Evolutionary conservation across 2,329 filamentous ascomycete genomes (phyloP).

Genomic region (Ophiognomonia clavigignenti-juglandacearum): DNA sequence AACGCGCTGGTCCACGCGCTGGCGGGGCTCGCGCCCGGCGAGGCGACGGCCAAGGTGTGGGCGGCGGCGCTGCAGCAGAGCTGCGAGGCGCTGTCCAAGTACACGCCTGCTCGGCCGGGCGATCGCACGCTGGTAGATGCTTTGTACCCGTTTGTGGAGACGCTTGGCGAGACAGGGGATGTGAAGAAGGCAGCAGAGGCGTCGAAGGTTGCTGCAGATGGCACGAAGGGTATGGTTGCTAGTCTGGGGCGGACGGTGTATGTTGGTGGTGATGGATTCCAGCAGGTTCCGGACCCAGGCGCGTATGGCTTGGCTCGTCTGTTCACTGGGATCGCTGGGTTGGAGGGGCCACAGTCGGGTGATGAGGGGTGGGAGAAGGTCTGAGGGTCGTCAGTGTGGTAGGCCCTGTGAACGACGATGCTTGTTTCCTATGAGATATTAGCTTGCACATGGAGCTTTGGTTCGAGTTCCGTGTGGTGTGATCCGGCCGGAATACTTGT

Average conservation of each 20-base stretch:
- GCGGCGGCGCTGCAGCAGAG: constrained; percentile 66
- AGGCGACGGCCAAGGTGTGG: constrained; percentile 41
- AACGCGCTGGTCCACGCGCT: constrained; percentile 72
- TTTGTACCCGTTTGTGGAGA: constrained; percentile 78
- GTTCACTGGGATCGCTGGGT: constrained; percentile 67
- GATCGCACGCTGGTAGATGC: constrained; percentile 91
- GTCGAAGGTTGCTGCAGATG: constrained; percentile 69
- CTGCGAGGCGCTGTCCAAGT: constrained; percentile 66
- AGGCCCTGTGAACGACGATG: background rate
- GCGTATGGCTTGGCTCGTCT: constrained; percentile 72
- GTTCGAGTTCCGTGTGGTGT: background rate
- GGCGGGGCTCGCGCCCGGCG: constrained; percentile 35
- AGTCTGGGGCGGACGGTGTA: constrained; percentile 82
- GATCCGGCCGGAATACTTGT: background rate
- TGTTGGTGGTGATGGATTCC: constrained; percentile 70
- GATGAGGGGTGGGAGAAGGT: constrained; percentile 33
- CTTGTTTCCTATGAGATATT: background rate
- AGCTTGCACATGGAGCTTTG: background rate
- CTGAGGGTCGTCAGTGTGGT: too few relatives aligned
- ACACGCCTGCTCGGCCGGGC: constrained; percentile 84
- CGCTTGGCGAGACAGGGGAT: constrained; percentile 59
- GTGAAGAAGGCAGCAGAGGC: constrained; percentile 70
- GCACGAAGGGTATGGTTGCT: constrained; percentile 88
- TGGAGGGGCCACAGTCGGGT: constrained; percentile 35
- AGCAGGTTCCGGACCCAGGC: constrained; percentile 66